Evolutionary conservation across 495 filamentous ascomycete species (phyloP).

Genomic region (Penicillium paradoxum): DNA sequence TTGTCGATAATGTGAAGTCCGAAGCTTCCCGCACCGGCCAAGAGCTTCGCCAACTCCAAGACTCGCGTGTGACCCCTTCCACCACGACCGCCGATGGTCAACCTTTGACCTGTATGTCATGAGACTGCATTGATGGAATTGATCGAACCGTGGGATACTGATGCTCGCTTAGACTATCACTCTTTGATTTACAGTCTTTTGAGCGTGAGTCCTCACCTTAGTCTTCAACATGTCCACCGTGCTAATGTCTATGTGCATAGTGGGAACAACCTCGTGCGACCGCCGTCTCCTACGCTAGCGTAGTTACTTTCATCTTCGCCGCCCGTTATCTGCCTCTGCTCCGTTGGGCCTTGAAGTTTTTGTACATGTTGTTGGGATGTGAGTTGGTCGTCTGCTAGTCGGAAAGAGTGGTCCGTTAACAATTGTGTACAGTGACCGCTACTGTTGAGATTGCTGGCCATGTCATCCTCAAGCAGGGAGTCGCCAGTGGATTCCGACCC

Average conservation of each 20-base stretch:
- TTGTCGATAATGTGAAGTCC: slow-evolving; percentile 72
- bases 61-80: slow-evolving; percentile 61
- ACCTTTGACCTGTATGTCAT: slow-evolving; percentile 67
- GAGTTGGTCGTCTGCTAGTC: slow-evolving; percentile 28
- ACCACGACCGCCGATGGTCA: slow-evolving; percentile 75
- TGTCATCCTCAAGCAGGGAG: slow-evolving; percentile 65
- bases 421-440: slow-evolving; percentile 55
- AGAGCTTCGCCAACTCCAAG: slow-evolving; percentile 73
- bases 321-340: slow-evolving; percentile 85
- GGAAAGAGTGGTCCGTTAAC: slow-evolving; percentile 10
- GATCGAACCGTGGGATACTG: slow-evolving; percentile 10
- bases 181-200: slow-evolving; percentile 90
- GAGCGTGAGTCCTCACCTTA: slow-evolving; percentile 47
- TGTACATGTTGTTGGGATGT: slow-evolving; percentile 66
- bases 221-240: slow-evolving; percentile 1
- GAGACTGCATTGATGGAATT: neutral
- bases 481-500: slow-evolving; percentile 83
- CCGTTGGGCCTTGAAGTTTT: slow-evolving; percentile 81
- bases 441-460: slow-evolving; percentile 73
- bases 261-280: slow-evolving; percentile 77
- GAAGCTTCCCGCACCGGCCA: slow-evolving; percentile 63
- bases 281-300: slow-evolving; percentile 69
- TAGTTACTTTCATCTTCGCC: slow-evolving; percentile 78
- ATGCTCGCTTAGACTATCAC: slow-evolving; percentile 64
- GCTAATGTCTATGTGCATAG: slow-evolving; percentile 35